Conservation (phyloP, 257 asterid species). For the Knoxia roxburghii region DNA sequence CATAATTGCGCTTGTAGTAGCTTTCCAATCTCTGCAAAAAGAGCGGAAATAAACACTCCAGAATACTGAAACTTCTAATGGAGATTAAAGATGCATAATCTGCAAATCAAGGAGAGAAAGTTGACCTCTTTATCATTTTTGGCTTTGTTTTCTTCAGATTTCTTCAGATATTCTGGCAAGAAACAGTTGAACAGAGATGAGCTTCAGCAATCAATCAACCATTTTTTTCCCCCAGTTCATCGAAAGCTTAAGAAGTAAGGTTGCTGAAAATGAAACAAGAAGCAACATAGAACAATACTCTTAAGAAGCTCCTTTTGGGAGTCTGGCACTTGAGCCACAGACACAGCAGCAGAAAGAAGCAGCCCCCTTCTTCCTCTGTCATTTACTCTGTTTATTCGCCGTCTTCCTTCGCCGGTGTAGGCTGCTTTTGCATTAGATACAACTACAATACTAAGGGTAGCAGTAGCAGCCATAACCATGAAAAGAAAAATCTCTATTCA, state of each 20-base stretch:
- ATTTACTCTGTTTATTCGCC: conserved; percentile 14
- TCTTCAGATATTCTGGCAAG: conserved; percentile 62
- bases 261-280: background rate
- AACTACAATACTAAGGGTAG: conserved; percentile 19
- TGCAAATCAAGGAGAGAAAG: background rate
- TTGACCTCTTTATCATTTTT: conserved; percentile 86
- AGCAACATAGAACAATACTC: conserved; percentile 29
- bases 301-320: conserved; percentile 69
- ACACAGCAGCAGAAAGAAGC: conserved; percentile 35
- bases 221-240: too few species aligned
- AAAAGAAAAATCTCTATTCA: background rate
- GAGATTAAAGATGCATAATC: background rate
- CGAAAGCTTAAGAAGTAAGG: background rate
- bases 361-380: conserved; percentile 51
- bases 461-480: conserved; percentile 37
- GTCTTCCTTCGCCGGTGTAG: conserved; percentile 18
- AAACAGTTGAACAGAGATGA: background rate
- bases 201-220: background rate
- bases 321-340: conserved; percentile 36
- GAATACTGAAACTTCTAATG: background rate
- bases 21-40: conserved; percentile 57
- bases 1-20: conserved; percentile 74
- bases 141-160: conserved; percentile 75
- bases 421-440: conserved; percentile 24
- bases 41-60: background rate